Percentiles rank a stretch among this genome's conserved stretches.
phyloP scores from a whole-genome alignment of 352 stramenopile species.

The Plasmopara muralis region DNA sequence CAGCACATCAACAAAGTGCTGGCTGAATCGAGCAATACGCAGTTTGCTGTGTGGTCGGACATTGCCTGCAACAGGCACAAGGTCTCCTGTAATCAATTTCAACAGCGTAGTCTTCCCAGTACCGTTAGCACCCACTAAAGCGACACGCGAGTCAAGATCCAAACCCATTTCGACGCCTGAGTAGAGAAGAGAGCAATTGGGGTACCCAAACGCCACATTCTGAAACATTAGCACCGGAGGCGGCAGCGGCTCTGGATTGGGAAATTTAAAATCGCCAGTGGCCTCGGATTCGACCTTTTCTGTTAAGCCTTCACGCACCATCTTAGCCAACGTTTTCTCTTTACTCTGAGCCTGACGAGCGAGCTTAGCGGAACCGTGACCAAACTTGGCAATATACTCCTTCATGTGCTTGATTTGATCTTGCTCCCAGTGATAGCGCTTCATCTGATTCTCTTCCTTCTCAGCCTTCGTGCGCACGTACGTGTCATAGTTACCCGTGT shows the following conservation, averaged over 20 bases:
- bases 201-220: constrained; percentile 96
- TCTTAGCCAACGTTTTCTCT: constrained; percentile 98
- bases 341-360: constrained; percentile 96
- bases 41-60: constrained; percentile 95
- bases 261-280: constrained; percentile 93
- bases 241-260: constrained; percentile 91
- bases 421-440: constrained; percentile 97
- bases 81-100: constrained; percentile 96
- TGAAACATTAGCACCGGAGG: constrained; percentile 97
- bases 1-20: constrained; percentile 99
- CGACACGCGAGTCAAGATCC: constrained; percentile 95
- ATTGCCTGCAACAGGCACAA: constrained; percentile 90
- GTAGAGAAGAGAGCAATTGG: constrained; percentile 88
- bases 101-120: constrained; percentile 96
- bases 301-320: constrained; percentile 93
- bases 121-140: constrained; percentile 95
- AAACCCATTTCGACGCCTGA: constrained; percentile 93
- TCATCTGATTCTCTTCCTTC: constrained; percentile 98
- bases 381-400: constrained; percentile 98
- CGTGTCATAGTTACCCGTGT: constrained; percentile 97
- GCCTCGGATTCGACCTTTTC: constrained; percentile 90
- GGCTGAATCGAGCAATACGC: constrained; percentile 94
- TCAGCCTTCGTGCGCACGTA: constrained; percentile 95
- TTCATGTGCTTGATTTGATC: constrained; percentile 98
- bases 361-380: constrained; percentile 96